Evolutionary conservation across 1,284 basidiomycete genomes (phyloP), one percentile per base, ranked within the genome.

Genomic region (Fereydounia khargensis): DNA sequence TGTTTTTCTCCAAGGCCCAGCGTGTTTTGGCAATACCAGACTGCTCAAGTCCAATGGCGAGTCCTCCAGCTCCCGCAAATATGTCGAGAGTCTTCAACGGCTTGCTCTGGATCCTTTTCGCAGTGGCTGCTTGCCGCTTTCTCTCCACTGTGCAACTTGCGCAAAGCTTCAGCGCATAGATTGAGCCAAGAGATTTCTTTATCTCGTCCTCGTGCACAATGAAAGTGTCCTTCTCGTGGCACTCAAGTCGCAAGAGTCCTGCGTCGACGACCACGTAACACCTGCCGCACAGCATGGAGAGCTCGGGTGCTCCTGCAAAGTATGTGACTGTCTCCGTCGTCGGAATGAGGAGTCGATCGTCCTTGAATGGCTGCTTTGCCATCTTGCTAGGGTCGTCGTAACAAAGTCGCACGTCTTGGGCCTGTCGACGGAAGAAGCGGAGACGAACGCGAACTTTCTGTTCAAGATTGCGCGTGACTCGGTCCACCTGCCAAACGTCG

Each of bases 1-100:
- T 6, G 24, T 61, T 48, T 1, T 34, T 11, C 17, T 61, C 57
- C 21, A 61, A 35, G 2, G 52, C 57, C 22, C 40, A 51, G 6
- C 32, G 35, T 0, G 57, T 61, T 21, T 61, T 44, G 39, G 48
- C 51, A 7, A 48, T 45, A 9, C 52, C 52, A 2, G 52, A 61
- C 3, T 51, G 42, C 4, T 46, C 48, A 3, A 61, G 38, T 1
- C 57, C 57, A 10, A 61, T 31, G 6, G 47, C 50, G 3, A 61
- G 52, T 1, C 57, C 57, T 9, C 57, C 57, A 9, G 52, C 47
- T 3, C 57, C 57, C 14, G 44, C 51, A 44, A 61, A 56, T 11
- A 61, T 25, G 27, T 61, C 57, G 38, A 56, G 37, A 0, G 23
- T 34, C 2, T 4, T 30, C 8, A 60, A 40, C 5, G 31, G 47